Base-by-base conservation (phyloP, 2,329 filamentous ascomycete genomes). In the Paecilomyces dactylethromorphus region DNA sequence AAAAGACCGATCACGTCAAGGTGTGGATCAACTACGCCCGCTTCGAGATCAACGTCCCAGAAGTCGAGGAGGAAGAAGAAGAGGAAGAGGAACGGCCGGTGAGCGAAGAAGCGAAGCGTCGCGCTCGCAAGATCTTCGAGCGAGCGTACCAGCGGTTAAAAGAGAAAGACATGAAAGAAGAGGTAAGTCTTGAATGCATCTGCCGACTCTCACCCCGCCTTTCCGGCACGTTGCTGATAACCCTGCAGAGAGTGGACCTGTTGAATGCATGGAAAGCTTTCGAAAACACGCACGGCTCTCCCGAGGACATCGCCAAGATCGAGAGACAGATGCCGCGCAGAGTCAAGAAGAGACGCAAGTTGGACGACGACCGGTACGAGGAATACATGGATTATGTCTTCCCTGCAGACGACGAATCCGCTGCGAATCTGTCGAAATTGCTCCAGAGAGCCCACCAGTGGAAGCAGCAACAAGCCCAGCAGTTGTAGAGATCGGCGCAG, bases 1-100 rank as follows among this genome's bases (percentile, higher is more conserved):
- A 91, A 69, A 97, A 95, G 85, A 96, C 94, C n/a, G 88, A 94
- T 69, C 94, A 99, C 71, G 92, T 97, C 81, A 99, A 97, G 81
- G 94, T 99, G 60, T 99, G 94, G 94, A 96, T 94, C 75, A 93
- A 90, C 74, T 99, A 93, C 77, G 94, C 94, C n/a, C 90, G 95
- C 74, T 97, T 99, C 70, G 94, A 99, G 76, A 91, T 97, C 79
- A 93, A 94, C 72, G 87, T 96, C 0, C 91, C 92, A 52, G 92
- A 96, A 59, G 84, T 80, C 12, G 81, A 84, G 21, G 85, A 85
- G 56, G 84, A 88, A 50, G 87, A 83, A 22, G 82, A 82, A 10
- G 81, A 81, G 2, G 79, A 84, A 21, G 77, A 87, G 76, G 82
- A 82, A 59, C 75, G 75, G 50, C 78, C 82, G 1, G 84, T 96